A percentile compares a stretch with the other conserved stretches of the same genome.
These are phyloP conservation scores for Aspergillus eucalypticola DNA, from an alignment of 2,329 filamentous ascomycete genomes.

Conservation along the genomic window DNA sequence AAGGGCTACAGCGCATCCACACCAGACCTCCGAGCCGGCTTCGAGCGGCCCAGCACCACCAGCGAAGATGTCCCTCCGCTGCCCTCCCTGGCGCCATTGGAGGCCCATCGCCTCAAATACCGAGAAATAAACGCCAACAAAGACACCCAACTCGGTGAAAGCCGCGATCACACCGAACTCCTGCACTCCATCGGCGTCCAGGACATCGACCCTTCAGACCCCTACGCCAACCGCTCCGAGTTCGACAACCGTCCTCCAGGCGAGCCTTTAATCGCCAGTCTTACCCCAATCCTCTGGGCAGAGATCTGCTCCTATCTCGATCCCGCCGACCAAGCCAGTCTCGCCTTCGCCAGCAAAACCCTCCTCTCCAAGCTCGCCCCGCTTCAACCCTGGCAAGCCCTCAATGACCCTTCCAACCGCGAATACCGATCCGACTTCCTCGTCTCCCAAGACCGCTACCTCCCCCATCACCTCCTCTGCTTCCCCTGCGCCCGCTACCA, in stretches of 20 bases:
- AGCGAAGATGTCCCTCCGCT: slow-evolving; percentile 31
- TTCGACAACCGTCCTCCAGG: slow-evolving; percentile 32
- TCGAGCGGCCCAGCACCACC: slow-evolving; percentile 18
- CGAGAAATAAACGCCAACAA: slow-evolving; percentile 27
- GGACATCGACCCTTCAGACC: slow-evolving; percentile 29
- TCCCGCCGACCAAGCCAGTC: slow-evolving; percentile 50
- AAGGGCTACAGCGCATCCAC: slow-evolving; percentile 33
- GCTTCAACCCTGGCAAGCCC: slow-evolving; percentile 38
- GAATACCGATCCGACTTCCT: slow-evolving; percentile 54
- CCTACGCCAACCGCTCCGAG: slow-evolving; percentile 12
- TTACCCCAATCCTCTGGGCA: slow-evolving; percentile 51
- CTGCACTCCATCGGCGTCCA: slow-evolving; percentile 38
- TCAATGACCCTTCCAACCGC: slow-evolving; percentile 47
- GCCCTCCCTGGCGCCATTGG: slow-evolving; percentile 35
- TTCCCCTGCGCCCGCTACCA: slow-evolving; percentile 60
- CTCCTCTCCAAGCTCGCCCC: slow-evolving; percentile 47
- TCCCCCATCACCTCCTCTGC: slow-evolving; percentile 61
- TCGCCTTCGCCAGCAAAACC: slow-evolving; percentile 52
- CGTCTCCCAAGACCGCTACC: slow-evolving; percentile 49
- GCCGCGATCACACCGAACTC: slow-evolving; percentile 38
- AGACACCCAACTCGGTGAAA: slow-evolving; percentile 41
- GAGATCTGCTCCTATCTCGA: slow-evolving; percentile 45
- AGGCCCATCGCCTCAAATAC: slow-evolving; percentile 39
- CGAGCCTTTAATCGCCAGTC: slow-evolving; percentile 47
- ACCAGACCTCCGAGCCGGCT: slow-evolving; percentile 28